Evolutionary conservation across 768 basidiomycete species (phyloP).

Genomic region (Gymnopilus junonius): DNA sequence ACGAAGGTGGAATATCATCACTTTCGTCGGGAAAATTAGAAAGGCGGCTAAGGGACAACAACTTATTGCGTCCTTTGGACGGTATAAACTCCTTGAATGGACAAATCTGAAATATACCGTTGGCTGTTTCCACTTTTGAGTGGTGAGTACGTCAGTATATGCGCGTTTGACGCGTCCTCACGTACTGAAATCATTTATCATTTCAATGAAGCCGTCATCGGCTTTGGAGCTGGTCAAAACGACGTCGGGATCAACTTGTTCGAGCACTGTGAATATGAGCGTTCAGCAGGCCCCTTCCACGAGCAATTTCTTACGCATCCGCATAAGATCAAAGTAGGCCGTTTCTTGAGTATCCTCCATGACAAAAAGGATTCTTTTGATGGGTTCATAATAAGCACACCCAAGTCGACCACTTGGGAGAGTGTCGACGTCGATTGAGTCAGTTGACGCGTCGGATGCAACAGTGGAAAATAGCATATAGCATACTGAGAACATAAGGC

Average conservation of each 20-base stretch:
- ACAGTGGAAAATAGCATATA: neutral
- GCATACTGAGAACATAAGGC: slow-evolving; percentile 13
- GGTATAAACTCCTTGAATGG: slow-evolving; percentile 81
- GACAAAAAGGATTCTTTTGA: slow-evolving; percentile 62
- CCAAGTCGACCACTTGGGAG: slow-evolving; percentile 67
- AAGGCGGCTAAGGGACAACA: slow-evolving; percentile 70
- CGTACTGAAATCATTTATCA: slow-evolving; percentile 64
- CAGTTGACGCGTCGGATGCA: neutral
- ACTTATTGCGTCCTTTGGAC: slow-evolving; percentile 66
- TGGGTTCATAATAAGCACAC: slow-evolving; percentile 78
- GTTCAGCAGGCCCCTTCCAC: slow-evolving; percentile 5
- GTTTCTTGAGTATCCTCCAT: slow-evolving; percentile 83
- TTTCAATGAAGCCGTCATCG: slow-evolving; percentile 78
- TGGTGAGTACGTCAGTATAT: slow-evolving; percentile 27
- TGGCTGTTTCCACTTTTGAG: slow-evolving; percentile 56
- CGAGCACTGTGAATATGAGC: slow-evolving; percentile 61
- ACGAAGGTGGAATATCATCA: slow-evolving; percentile 29
- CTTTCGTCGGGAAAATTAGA: slow-evolving; percentile 51
- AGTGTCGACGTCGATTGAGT: neutral
- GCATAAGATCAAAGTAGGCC: slow-evolving; percentile 60
- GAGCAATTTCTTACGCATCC: slow-evolving; percentile 46
- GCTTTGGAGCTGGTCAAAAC: slow-evolving; percentile 83
- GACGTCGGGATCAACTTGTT: slow-evolving; percentile 76
- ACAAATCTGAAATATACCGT: slow-evolving; percentile 72
- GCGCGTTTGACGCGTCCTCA: neutral